Percentiles rank a stretch among this genome's conserved stretches.
Conservation (phyloP, 352 stramenopile genomes). For the Phytophthora niederhauseri region DNA sequence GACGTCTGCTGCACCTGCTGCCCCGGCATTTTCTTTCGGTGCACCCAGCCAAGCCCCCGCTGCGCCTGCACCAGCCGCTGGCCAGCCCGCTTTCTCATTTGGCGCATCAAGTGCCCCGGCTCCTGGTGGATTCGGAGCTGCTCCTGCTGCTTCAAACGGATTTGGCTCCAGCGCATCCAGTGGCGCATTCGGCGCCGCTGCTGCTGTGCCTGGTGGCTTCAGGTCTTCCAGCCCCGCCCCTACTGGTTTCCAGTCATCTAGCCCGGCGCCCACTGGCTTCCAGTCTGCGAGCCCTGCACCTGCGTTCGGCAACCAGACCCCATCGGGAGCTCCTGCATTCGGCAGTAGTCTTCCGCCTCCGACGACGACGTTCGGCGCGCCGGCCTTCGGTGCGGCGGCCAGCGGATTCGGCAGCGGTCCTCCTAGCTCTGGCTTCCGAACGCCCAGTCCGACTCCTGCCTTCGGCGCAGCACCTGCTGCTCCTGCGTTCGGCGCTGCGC, state of each 20-base stretch:
- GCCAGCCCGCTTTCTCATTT: conserved; percentile 47
- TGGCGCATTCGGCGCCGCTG: conserved; percentile 7
- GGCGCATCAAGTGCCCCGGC: conserved; percentile 33
- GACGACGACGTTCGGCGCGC: conserved; percentile 35
- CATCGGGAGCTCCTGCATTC: conserved; percentile 27
- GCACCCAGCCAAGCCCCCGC: conserved; percentile 37
- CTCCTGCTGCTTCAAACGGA: conserved; percentile 15
- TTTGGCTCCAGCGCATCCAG: conserved; percentile 27
- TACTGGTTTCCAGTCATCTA: conserved; percentile 16
- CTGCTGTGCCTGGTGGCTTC: conserved; percentile 41
- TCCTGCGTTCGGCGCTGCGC: conserved; percentile 27
- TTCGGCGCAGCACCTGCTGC: conserved; percentile 25
- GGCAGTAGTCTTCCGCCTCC: conserved; percentile 34
- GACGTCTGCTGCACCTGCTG: conserved; percentile 31
- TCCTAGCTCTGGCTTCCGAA: conserved; percentile 40
- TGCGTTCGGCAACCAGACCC: conserved; percentile 33
- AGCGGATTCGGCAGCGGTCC: conserved; percentile 41
- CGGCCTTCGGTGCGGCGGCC: conserved; percentile 32
- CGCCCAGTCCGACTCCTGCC: conserved; percentile 32
- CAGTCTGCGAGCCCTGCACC: conserved; percentile 39
- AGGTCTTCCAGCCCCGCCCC: conserved; percentile 27
- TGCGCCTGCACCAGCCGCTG: conserved; percentile 30
- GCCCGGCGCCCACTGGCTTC: conserved; percentile 34
- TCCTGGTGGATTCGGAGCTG: conserved; percentile 26
- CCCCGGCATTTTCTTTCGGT: conserved; percentile 50